phyloP scores from a whole-genome alignment of 177 flowering plant genomes.

The Vitis hybrid region DNA sequence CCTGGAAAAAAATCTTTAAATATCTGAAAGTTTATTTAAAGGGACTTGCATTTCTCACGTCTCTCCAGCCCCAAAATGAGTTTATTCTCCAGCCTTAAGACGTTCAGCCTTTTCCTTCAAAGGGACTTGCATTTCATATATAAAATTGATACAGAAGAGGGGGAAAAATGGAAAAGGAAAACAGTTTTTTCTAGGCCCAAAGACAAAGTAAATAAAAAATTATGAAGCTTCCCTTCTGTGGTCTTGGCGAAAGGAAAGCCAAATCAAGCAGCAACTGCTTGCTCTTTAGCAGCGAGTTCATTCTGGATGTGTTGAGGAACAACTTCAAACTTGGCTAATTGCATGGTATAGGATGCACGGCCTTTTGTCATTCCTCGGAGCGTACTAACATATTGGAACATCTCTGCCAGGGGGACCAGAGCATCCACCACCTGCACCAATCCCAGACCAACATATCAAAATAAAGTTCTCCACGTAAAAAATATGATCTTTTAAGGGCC shows the following conservation, averaged over 20 bases:
- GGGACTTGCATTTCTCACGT: too few species aligned
- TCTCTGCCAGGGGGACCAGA: conserved; percentile 90
- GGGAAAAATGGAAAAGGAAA: not conserved
- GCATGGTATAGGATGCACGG: conserved; percentile 97
- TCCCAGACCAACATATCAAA: not conserved
- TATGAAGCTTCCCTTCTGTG: not conserved
- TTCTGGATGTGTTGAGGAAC: conserved; percentile 97
- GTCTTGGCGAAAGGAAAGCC: not conserved
- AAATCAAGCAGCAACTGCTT: conserved; percentile 72
- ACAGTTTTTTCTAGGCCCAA: not conserved
- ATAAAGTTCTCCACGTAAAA: not conserved
- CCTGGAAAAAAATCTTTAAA: too few species aligned
- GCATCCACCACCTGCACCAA: conserved; percentile 84
- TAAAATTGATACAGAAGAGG: not conserved
- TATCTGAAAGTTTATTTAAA: too few species aligned
- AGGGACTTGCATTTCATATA: conserved; percentile 2
- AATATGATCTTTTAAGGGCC: too few species aligned
- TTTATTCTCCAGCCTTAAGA: not conserved
- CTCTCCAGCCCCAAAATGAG: too few species aligned
- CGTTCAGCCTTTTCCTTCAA: not conserved
- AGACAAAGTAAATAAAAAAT: not conserved
- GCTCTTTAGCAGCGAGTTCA: conserved; percentile 73
- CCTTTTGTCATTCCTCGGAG: conserved; percentile 97
- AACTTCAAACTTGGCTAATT: conserved; percentile 84
- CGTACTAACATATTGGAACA: conserved; percentile 96